Percentiles rank a stretch among this genome's conserved stretches.
Evolutionary conservation across 2,329 filamentous ascomycete genomes (phyloP).

Genomic region (Lasiodiplodia gonubiensis): DNA sequence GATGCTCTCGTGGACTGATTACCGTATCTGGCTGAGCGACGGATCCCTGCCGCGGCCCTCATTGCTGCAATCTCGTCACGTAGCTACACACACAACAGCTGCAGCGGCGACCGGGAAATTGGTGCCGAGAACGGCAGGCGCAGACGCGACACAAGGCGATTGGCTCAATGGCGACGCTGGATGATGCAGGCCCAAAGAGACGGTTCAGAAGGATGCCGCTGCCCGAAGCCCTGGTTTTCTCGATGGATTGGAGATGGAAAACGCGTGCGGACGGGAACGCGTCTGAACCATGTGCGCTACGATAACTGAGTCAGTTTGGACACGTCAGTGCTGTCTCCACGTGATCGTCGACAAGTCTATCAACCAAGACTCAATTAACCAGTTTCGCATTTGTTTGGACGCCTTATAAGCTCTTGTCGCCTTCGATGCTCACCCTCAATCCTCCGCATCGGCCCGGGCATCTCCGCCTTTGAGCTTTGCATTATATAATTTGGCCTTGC

Average conservation of each 20-base stretch:
- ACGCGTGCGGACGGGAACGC: constrained; percentile 14
- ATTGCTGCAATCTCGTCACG: not conserved
- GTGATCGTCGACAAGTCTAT: not conserved
- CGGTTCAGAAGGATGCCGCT: not conserved
- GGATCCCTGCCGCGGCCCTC: constrained; percentile 5
- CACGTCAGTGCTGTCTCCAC: constrained; percentile 10
- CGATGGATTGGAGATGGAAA: not conserved
- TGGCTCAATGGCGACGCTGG: not conserved
- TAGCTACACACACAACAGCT: not conserved
- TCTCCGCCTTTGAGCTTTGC: not conserved
- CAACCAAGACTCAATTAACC: not conserved
- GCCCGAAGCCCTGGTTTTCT: not conserved
- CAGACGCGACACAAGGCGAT: not conserved
- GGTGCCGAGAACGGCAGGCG: not conserved
- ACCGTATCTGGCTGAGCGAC: constrained; percentile 21
- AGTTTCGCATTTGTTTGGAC: not conserved
- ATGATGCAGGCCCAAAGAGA: not conserved
- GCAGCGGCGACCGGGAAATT: not conserved
- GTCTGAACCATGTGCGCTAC: not conserved
- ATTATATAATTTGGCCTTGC: not conserved
- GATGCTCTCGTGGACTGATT: not conserved
- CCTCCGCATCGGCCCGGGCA: too few species aligned
- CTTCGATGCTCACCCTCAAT: too few species aligned
- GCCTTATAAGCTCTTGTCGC: too few species aligned
- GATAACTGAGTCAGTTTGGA: constrained; percentile 5